Conservation (phyloP, 768 basidiomycete genomes). For the Auricularia sp. region DNA sequence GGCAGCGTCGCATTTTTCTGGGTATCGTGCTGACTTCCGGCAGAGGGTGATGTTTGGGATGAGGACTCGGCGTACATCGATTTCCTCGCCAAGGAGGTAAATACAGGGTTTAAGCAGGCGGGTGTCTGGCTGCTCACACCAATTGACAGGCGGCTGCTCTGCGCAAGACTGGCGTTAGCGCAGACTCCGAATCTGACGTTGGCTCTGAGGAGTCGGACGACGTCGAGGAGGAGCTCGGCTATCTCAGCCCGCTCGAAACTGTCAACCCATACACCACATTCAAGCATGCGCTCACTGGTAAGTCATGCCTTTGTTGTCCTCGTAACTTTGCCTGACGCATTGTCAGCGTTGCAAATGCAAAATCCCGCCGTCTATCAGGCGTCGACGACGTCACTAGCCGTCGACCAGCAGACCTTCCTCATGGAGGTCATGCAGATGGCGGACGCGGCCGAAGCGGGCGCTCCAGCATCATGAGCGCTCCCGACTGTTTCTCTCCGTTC, state of each 20-base stretch:
- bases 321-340: neutral
- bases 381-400: slow-evolving; percentile 56
- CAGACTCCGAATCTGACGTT: slow-evolving; percentile 35
- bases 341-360: slow-evolving; percentile 62
- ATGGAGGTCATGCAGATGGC: slow-evolving; percentile 80
- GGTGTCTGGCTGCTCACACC: neutral
- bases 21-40: neutral
- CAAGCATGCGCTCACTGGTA: slow-evolving; percentile 68
- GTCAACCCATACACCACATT: slow-evolving; percentile 72
- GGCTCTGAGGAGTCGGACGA: slow-evolving; percentile 31
- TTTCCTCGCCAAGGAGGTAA: slow-evolving; percentile 72
- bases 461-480: neutral
- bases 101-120: slow-evolving; percentile 6
- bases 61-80: slow-evolving; percentile 83
- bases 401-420: slow-evolving; percentile 69
- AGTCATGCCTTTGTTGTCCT: slow-evolving; percentile 14
- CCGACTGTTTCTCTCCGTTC: neutral
- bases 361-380: slow-evolving; percentile 59
- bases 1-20: neutral
- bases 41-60: slow-evolving; percentile 78
- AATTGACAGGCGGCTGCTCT: slow-evolving; percentile 54
- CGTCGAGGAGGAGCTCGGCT: slow-evolving; percentile 76
- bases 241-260: slow-evolving; percentile 71
- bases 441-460: slow-evolving; percentile 26
- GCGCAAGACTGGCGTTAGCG: slow-evolving; percentile 43